Percentiles rank a stretch among this genome's conserved stretches.
Evolutionary conservation across 179 eudicot species (phyloP).

Genomic region (Vitellaria paradoxa): DNA sequence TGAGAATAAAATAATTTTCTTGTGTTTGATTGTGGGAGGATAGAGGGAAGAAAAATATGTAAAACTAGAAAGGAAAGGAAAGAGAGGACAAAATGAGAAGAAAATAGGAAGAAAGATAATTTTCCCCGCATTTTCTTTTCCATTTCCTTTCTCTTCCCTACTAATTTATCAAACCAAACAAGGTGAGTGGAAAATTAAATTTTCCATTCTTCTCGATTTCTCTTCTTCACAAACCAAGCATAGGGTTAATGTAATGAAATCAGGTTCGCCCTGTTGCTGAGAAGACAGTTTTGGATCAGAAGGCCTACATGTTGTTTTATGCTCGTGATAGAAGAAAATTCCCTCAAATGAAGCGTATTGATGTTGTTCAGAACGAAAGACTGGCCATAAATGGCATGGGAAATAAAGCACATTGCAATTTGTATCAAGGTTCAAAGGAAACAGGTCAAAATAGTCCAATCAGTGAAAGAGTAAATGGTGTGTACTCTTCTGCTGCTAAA

Average conservation of each 20-base stretch:
- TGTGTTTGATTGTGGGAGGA: no score
- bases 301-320: constrained; percentile 95
- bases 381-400: constrained; percentile 33
- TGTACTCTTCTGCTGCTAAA: constrained; percentile 24
- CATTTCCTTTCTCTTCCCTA: no score
- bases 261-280: constrained; percentile 87
- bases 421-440: constrained; percentile 26
- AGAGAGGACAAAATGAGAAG: no score
- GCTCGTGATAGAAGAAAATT: constrained; percentile 57
- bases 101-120: no score
- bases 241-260: constrained; percentile 10
- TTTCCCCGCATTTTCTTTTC: no score
- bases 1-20: no score
- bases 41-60: no score
- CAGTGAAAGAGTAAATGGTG: constrained; percentile 24
- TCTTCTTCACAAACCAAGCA: no score
- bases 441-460: constrained; percentile 25
- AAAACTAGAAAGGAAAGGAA: no score
- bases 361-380: constrained; percentile 47
- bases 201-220: no score
- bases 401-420: constrained; percentile 29
- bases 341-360: constrained; percentile 46
- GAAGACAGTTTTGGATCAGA: constrained; percentile 77
- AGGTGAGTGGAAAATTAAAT: no score
- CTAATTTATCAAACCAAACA: no score